Conservation (phyloP, 495 filamentous ascomycete species). For the Penicillium daleae region DNA sequence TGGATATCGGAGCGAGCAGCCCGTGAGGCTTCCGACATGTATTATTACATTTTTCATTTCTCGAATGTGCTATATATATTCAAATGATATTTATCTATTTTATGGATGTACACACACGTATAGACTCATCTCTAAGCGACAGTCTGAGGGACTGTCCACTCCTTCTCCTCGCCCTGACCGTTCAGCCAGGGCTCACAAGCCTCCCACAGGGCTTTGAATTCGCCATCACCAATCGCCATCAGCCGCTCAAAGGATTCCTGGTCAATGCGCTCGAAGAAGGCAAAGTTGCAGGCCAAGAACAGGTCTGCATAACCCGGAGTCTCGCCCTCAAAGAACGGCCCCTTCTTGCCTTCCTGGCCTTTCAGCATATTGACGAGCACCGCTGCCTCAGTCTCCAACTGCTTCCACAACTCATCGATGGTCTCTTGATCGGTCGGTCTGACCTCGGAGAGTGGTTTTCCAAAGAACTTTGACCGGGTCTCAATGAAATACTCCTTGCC, state of each 20-base stretch:
- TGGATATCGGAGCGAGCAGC: slow-evolving; percentile 22
- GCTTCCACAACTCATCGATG: slow-evolving; percentile 21
- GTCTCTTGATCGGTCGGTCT: slow-evolving; percentile 24
- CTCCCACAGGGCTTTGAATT: slow-evolving; percentile 29
- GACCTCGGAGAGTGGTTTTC: slow-evolving; percentile 39
- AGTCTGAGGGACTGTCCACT: slow-evolving; percentile 31
- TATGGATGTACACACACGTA: background rate
- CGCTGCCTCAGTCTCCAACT: slow-evolving; percentile 19
- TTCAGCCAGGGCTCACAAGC: slow-evolving; percentile 38
- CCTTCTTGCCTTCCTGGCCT: slow-evolving; percentile 36
- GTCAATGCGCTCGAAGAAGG: slow-evolving; percentile 32
- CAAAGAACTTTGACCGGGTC: slow-evolving; percentile 34
- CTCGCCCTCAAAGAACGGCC: slow-evolving; percentile 38
- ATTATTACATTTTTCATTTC: slow-evolving; percentile 35
- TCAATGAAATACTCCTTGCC: slow-evolving; percentile 37
- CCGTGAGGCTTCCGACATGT: slow-evolving; percentile 24
- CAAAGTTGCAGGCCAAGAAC: slow-evolving; percentile 20
- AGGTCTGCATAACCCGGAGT: slow-evolving; percentile 35
- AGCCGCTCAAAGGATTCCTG: slow-evolving; percentile 25
- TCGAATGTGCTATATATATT: slow-evolving; percentile 36
- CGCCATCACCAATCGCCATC: slow-evolving; percentile 26
- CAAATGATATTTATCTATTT: slow-evolving; percentile 27
- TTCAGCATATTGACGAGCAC: slow-evolving; percentile 27
- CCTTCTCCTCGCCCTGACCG: slow-evolving; percentile 39
- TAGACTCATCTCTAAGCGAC: background rate